Conservation (phyloP, 345 rosid genomes). For the Linum trigynum region DNA sequence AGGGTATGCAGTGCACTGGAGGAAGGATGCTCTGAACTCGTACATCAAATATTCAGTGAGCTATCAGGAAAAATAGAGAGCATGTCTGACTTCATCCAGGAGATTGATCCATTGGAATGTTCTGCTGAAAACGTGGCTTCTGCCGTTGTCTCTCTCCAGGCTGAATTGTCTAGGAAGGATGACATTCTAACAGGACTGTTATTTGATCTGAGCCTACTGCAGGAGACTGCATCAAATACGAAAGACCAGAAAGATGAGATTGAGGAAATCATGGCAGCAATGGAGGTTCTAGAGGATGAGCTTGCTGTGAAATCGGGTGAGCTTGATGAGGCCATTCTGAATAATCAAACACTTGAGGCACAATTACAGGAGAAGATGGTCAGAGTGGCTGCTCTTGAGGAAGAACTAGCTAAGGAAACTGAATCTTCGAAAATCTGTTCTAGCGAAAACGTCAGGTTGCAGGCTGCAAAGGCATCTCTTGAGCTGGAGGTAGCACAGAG, state of each 20-base stretch:
- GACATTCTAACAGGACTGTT: conserved; percentile 65
- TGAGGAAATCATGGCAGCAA: too few relatives aligned
- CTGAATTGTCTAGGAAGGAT: conserved; percentile 72
- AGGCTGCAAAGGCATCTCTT: conserved; percentile 39
- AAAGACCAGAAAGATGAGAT: conserved; percentile 72
- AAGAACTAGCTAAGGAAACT: conserved; percentile 28
- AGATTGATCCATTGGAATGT: conserved; percentile 43
- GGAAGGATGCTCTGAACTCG: conserved; percentile 24
- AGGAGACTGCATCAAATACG: conserved; percentile 75
- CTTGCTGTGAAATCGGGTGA: conserved; percentile 46
- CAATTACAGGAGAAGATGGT: conserved; percentile 58
- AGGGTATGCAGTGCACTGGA: conserved; percentile 18
- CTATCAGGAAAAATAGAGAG: conserved; percentile 37
- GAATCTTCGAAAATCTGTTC: conserved; percentile 27
- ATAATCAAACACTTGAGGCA: conserved; percentile 42
- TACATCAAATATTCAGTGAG: conserved; percentile 39
- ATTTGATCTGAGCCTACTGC: conserved; percentile 81
- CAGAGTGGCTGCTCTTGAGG: conserved; percentile 38
- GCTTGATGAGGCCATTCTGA: conserved; percentile 47
- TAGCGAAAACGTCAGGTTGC: conserved; percentile 43
- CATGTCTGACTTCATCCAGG: conserved; percentile 37
- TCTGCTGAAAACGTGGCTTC: conserved; percentile 39
- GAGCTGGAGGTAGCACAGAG: conserved; percentile 50
- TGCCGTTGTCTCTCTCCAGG: conserved; percentile 46
- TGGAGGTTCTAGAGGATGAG: conserved; percentile 65